Conservation (phyloP, 139 green algal genomes). For the Desmodesmus armatus region DNA sequence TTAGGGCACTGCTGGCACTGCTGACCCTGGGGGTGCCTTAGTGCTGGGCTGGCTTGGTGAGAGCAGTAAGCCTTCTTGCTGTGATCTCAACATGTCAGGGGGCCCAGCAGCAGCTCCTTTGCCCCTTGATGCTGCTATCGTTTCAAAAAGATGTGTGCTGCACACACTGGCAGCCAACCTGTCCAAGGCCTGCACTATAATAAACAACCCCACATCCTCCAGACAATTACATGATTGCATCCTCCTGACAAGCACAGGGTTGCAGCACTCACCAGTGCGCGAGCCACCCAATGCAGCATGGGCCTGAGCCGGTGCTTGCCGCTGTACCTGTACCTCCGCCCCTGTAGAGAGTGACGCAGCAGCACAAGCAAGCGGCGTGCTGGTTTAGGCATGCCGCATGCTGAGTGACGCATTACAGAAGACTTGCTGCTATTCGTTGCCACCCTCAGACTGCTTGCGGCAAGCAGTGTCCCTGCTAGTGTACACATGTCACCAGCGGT, state of each 20-base stretch:
- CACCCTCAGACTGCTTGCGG: no score
- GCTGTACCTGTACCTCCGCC: constrained; percentile 35
- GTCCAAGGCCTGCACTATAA: background rate
- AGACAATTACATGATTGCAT: background rate
- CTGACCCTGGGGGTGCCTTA: background rate
- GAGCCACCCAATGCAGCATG: constrained; percentile 26
- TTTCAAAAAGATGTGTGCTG: background rate
- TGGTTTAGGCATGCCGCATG: no score
- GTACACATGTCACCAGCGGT: no score
- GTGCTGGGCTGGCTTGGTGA: no score
- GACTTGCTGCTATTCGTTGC: no score
- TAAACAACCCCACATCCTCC: background rate
- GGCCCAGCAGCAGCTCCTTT: no score
- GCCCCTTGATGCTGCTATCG: no score
- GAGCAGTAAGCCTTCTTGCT: no score
- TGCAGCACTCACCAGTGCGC: constrained; percentile 19
- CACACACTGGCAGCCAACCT: background rate
- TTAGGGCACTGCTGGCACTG: background rate
- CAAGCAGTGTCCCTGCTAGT: no score
- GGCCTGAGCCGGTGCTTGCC: constrained; percentile 36
- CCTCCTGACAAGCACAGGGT: background rate
- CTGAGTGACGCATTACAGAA: no score
- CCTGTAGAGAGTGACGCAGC: constrained; percentile 7
- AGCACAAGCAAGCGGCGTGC: constrained; percentile 9
- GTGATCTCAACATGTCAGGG: no score